Percentiles rank a stretch among this genome's conserved stretches.
These are phyloP conservation scores for Puccinia novopanici DNA, from an alignment of 1,284 basidiomycete species.

Conservation along the genomic window DNA sequence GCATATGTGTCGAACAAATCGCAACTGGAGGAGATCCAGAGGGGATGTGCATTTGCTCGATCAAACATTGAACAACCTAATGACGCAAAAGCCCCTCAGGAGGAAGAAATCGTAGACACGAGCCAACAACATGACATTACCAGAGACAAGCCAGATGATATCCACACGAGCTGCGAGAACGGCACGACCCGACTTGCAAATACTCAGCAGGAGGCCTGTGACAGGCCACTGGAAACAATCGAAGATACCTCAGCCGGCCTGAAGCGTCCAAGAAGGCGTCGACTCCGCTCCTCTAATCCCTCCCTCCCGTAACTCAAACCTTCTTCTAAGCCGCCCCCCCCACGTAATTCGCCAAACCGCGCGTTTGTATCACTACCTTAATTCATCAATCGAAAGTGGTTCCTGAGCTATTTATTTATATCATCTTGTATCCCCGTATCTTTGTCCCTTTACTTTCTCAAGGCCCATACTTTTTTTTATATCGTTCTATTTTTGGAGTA, in stretches of 20 bases:
- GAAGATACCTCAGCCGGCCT: neutral
- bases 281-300: neutral
- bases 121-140: neutral
- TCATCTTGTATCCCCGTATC: constrained; percentile 9
- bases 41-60: constrained; percentile 27
- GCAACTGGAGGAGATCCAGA: constrained; percentile 39
- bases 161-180: neutral
- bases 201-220: neutral
- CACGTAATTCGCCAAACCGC: neutral
- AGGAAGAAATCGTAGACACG: neutral
- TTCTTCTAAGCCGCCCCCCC: neutral
- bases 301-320: constrained; percentile 1
- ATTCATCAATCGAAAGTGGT: too few species aligned
- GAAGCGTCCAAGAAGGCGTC: constrained; percentile 3
- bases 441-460: neutral
- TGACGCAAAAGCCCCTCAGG: neutral
- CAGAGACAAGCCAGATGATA: neutral
- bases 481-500: neutral
- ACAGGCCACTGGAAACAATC: neutral
- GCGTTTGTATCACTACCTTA: constrained; percentile 12
- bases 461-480: neutral
- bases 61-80: constrained; percentile 36
- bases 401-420: neutral
- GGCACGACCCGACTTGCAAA: neutral
- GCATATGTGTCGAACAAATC: constrained; percentile 42